These are phyloP conservation scores for Sisymbrium altissimum DNA, from an alignment of 345 rosid genomes.

Conservation along the genomic window DNA sequence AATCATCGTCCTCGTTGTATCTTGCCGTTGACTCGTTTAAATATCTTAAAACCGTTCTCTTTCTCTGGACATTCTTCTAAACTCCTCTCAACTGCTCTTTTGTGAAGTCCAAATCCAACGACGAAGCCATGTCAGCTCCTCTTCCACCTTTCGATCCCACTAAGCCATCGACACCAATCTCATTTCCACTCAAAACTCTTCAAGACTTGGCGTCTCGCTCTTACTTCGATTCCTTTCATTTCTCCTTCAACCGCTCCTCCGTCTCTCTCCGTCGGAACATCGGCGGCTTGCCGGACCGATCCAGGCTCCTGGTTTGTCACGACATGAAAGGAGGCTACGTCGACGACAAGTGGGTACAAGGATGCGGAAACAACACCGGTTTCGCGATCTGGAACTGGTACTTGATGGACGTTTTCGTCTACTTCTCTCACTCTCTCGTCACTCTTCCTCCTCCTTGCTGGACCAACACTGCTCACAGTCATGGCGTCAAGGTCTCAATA, in stretches of 20 bases:
- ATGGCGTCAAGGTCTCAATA: slow-evolving; percentile 68
- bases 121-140: slow-evolving; percentile 2
- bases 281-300: slow-evolving; percentile 37
- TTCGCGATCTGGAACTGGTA: slow-evolving; percentile 83
- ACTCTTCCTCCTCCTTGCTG: slow-evolving; percentile 91
- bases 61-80: background rate
- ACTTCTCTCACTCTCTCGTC: slow-evolving; percentile 68
- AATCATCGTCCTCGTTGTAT: background rate
- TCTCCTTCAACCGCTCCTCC: slow-evolving; percentile 56
- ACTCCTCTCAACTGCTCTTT: background rate
- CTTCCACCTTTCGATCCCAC: slow-evolving; percentile 47
- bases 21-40: slow-evolving; percentile 1
- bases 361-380: slow-evolving; percentile 54
- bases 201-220: slow-evolving; percentile 59
- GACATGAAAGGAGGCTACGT: slow-evolving; percentile 73
- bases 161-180: slow-evolving; percentile 54
- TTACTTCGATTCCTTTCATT: slow-evolving; percentile 76
- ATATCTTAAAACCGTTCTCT: background rate
- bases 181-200: slow-evolving; percentile 70
- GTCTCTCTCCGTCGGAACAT: slow-evolving; percentile 42
- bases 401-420: slow-evolving; percentile 80
- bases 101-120: slow-evolving; percentile 29
- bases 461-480: slow-evolving; percentile 85
- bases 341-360: slow-evolving; percentile 86
- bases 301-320: slow-evolving; percentile 72